Evolutionary conservation across 192 early-diverging fungal species (phyloP).

Genomic region (Backusella parvicylindrica): DNA sequence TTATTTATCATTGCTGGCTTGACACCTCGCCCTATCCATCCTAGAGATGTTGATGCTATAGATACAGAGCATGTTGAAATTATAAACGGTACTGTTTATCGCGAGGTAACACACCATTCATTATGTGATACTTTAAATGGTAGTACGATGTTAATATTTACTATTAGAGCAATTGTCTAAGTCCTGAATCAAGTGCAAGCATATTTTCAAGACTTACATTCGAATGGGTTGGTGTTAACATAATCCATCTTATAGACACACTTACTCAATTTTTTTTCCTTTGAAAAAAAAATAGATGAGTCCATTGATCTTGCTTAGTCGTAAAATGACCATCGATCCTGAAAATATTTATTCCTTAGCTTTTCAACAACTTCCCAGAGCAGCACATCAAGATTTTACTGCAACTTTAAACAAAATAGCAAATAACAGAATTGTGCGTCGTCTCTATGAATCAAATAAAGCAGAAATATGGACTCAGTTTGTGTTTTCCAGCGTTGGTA

Average conservation of each 20-base stretch:
- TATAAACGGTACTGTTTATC: slow-evolving; percentile 2
- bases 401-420: background rate
- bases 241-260: background rate
- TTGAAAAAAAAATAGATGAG: slow-evolving; percentile 14
- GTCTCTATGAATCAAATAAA: slow-evolving; percentile 13
- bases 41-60: background rate
- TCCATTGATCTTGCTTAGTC: slow-evolving; percentile 11
- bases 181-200: slow-evolving; percentile 19
- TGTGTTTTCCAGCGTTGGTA: background rate
- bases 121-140: background rate
- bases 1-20: background rate
- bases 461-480: slow-evolving; percentile 9
- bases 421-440: background rate
- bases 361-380: slow-evolving; percentile 10
- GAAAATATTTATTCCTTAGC: slow-evolving; percentile 18
- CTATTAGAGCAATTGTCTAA: background rate
- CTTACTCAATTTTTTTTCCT: background rate
- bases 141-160: background rate
- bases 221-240: slow-evolving; percentile 7
- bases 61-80: slow-evolving; percentile 3
- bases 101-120: slow-evolving; percentile 1
- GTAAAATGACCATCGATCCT: background rate
- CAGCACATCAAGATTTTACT: slow-evolving; percentile 10
- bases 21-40: slow-evolving; percentile 8
- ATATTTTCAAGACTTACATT: slow-evolving; percentile 21